phyloP scores from a whole-genome alignment of 495 filamentous ascomycete genomes.

The Xanthoparmelia taractica region DNA sequence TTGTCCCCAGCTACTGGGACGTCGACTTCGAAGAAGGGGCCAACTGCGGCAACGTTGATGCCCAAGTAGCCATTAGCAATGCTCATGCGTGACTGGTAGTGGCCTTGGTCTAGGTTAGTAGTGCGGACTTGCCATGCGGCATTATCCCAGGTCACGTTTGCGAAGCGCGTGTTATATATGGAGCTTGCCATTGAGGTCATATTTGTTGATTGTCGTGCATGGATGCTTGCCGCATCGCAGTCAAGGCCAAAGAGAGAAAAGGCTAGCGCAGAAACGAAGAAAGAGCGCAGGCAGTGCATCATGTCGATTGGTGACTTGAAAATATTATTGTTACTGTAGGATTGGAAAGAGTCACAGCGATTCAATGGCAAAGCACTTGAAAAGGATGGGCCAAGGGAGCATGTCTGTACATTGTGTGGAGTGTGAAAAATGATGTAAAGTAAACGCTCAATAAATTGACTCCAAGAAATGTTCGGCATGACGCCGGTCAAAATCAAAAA shows the following conservation, averaged over 20 bases:
- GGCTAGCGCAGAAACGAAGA: constrained; percentile 13
- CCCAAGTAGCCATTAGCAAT: constrained; percentile 59
- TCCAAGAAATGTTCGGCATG: constrained; percentile 13
- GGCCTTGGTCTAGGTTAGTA: constrained; percentile 48
- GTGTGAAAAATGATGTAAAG: constrained; percentile 15
- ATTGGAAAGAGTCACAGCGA: background rate
- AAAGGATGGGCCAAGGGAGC: constrained; percentile 1
- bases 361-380: constrained; percentile 13
- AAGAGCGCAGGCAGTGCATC: constrained; percentile 20
- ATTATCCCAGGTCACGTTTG: constrained; percentile 55
- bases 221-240: constrained; percentile 11
- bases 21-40: constrained; percentile 66
- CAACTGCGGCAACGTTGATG: constrained; percentile 53
- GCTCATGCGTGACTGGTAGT: constrained; percentile 55
- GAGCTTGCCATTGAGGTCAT: constrained; percentile 5
- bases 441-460: background rate
- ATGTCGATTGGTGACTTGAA: constrained; percentile 2
- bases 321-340: background rate
- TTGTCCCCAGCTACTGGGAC: constrained; percentile 41
- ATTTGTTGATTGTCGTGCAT: constrained; percentile 13
- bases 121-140: constrained; percentile 54
- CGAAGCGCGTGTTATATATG: constrained; percentile 42
- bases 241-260: constrained; percentile 15
- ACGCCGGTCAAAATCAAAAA: constrained; percentile 11
- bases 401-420: constrained; percentile 16